phyloP scores from a whole-genome alignment of 2,329 filamentous ascomycete genomes.

The Trichoderma lentiforme region DNA sequence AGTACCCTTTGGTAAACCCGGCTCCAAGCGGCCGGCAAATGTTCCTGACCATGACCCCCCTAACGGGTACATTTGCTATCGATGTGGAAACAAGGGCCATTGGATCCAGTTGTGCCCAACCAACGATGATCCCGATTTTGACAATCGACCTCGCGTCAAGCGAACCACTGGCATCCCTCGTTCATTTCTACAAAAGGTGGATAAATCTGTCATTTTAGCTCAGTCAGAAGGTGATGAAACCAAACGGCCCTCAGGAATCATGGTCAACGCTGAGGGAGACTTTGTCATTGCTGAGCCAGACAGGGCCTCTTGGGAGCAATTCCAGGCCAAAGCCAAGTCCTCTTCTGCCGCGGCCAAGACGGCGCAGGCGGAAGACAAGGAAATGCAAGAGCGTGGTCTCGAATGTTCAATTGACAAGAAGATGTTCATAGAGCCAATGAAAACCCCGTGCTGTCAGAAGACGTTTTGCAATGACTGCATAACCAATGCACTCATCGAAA shows the following conservation, averaged over 20 bases:
- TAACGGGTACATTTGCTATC: conserved; percentile 91
- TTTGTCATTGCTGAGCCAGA: conserved; percentile 96
- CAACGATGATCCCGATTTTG: conserved; percentile 96
- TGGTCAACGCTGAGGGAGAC: conserved; percentile 96
- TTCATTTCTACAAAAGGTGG: conserved; percentile 91
- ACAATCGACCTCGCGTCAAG: conserved; percentile 89
- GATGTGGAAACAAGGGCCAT: conserved; percentile 96
- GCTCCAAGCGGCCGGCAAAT: conserved; percentile 64
- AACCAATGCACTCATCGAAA: conserved; percentile 96
- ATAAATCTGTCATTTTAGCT: conserved; percentile 75
- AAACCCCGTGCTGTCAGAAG: conserved; percentile 96
- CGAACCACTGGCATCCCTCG: conserved; percentile 94
- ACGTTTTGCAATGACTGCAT: conserved; percentile 99
- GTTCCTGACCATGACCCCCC: conserved; percentile 92
- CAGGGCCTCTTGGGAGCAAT: conserved; percentile 93
- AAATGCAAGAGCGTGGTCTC: conserved; percentile 81
- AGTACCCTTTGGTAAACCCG: conserved; percentile 49
- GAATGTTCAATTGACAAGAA: conserved; percentile 96
- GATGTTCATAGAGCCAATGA: conserved; percentile 97
- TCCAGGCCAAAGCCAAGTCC: conserved; percentile 89
- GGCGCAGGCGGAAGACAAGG: conserved; percentile 74
- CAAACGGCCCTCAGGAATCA: conserved; percentile 82
- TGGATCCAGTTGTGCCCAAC: conserved; percentile 98
- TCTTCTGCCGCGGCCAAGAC: conserved; percentile 73
- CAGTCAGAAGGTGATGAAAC: conserved; percentile 77